Conservation (phyloP, 2,329 filamentous ascomycete genomes). For the Stachybotrys chartarum region DNA sequence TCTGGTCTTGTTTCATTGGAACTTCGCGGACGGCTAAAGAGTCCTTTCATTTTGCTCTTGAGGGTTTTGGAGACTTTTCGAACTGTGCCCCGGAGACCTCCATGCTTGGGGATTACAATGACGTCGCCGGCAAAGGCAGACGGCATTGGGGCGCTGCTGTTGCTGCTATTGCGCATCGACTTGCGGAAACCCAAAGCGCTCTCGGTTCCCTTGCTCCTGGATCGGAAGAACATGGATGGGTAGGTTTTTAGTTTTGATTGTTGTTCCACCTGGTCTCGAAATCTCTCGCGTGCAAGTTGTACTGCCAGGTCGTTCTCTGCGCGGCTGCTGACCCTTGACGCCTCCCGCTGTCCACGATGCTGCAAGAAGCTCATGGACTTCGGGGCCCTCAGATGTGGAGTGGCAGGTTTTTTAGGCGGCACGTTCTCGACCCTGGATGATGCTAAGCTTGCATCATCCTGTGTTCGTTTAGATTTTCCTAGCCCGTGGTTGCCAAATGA, state of each 20-base stretch:
- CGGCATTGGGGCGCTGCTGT: conserved; percentile 25
- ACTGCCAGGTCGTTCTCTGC: conserved; percentile 25
- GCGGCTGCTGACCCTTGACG: conserved; percentile 8
- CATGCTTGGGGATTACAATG: conserved; percentile 15
- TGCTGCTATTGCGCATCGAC: conserved; percentile 42
- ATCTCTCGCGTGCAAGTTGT: conserved; percentile 26
- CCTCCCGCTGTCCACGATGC: conserved; percentile 19
- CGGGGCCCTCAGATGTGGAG: conserved; percentile 30
- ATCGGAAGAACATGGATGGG: conserved; percentile 36
- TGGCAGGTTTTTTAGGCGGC: conserved; percentile 5
- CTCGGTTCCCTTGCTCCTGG: conserved; percentile 26
- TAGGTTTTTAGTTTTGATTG: conserved; percentile 29
- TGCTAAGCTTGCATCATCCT: conserved; percentile 4
- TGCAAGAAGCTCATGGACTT: conserved; percentile 50
- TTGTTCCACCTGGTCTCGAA: conserved; percentile 24
- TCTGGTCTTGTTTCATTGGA: conserved; percentile 5
- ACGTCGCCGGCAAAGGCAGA: conserved; percentile 19
- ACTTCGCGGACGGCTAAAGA: conserved; percentile 22
- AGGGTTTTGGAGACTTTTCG: conserved; percentile 57
- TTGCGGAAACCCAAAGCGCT: conserved; percentile 33
- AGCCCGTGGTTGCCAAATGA: conserved; percentile 6
- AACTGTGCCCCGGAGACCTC: conserved; percentile 40
- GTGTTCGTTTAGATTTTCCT: conserved; percentile 5
- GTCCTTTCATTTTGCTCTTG: conserved; percentile 49
- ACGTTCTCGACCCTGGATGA: conserved; percentile 20